Evolutionary conservation across 108 stramenopile species (phyloP).

Genomic region (Epipyxis sp.): DNA sequence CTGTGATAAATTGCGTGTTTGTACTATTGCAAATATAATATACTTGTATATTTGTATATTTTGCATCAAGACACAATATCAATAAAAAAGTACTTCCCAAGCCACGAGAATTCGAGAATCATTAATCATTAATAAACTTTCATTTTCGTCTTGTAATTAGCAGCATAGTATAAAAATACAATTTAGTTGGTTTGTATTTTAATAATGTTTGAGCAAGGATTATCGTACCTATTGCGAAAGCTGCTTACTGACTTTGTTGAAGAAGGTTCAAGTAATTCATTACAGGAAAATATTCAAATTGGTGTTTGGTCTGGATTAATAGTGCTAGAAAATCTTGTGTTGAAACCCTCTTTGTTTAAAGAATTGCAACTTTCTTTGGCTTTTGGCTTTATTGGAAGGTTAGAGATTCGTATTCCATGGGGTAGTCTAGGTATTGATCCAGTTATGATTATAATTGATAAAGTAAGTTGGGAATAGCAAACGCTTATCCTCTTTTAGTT

Average conservation of each 20-base stretch:
- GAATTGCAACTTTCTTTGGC: constrained; percentile 38
- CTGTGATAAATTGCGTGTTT: too few relatives aligned
- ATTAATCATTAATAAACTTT: too few relatives aligned
- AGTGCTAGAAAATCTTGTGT: constrained; percentile 41
- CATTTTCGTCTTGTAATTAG: too few relatives aligned
- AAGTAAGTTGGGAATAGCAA: constrained; percentile 38
- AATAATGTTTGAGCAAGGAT: constrained; percentile 13
- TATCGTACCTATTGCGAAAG: background rate
- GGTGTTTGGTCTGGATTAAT: constrained; percentile 35
- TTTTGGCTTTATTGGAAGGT: constrained; percentile 42
- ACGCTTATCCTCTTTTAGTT: too few relatives aligned
- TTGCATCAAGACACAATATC: too few relatives aligned
- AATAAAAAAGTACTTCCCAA: too few relatives aligned
- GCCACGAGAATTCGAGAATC: too few relatives aligned
- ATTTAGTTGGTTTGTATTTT: too few relatives aligned
- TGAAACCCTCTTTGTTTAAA: constrained; percentile 39
- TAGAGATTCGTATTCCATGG: constrained; percentile 44
- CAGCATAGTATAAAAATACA: too few relatives aligned
- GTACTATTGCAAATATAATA: too few relatives aligned
- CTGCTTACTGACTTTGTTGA: constrained; percentile 3
- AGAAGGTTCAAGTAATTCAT: background rate
- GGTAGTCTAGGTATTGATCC: constrained; percentile 39
- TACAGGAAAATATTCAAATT: constrained; percentile 6
- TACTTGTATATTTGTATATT: too few relatives aligned
- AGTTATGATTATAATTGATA: constrained; percentile 34